Evolutionary conservation across 208 protist species (phyloP).

Genomic region (Ichthyophonus hoferi): DNA sequence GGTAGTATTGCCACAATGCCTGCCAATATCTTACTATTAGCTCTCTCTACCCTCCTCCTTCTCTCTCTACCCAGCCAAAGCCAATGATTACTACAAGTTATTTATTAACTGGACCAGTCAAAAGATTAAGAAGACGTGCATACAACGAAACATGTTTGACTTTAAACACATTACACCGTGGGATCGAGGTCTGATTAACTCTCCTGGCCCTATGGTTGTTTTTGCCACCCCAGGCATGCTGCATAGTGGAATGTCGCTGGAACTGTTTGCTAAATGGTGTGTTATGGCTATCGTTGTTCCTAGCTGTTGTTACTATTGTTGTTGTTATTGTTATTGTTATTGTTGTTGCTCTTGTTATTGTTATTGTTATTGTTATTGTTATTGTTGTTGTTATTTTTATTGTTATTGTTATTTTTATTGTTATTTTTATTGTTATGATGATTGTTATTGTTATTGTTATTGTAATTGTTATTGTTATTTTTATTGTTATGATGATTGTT

Average conservation of each 20-base stretch:
- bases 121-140: constrained; percentile 69
- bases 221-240: constrained; percentile 87
- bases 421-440: no score
- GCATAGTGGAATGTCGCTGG: constrained; percentile 67
- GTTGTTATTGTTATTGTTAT: no score
- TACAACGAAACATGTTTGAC: constrained; percentile 71
- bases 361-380: no score
- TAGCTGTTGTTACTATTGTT: background rate
- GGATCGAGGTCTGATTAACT: constrained; percentile 40
- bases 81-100: constrained; percentile 79
- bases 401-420: no score
- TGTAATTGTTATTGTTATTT: no score
- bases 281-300: background rate
- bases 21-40: no score
- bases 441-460: no score
- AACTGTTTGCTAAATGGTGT: constrained; percentile 74
- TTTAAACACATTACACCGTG: constrained; percentile 75
- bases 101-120: constrained; percentile 84
- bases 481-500: no score
- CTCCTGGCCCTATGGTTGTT: constrained; percentile 47
- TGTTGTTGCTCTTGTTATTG: background rate
- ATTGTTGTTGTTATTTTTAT: no score
- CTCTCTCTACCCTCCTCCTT: background rate
- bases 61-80: constrained; percentile 52
- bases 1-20: no score